These are phyloP conservation scores for Solanum medicagineum DNA, from an alignment of 257 asterid species.

Conservation along the genomic window DNA sequence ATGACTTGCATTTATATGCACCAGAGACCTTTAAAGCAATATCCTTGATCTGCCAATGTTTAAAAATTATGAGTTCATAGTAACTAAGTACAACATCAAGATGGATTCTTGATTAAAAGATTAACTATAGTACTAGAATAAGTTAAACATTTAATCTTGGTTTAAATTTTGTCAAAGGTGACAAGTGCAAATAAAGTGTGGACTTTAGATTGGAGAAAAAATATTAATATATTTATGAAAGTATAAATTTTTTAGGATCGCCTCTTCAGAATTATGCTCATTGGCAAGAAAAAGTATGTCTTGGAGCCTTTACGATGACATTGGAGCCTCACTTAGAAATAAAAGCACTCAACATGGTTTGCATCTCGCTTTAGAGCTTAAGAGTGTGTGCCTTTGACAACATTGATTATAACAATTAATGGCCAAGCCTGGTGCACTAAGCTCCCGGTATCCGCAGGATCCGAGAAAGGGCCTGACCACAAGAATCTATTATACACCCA, in stretches of 20 bases:
- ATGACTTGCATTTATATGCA: conserved; percentile 49
- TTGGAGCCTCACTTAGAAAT: not conserved
- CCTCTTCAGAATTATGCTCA: not conserved
- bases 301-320: too few relatives aligned
- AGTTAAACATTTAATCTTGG: not conserved
- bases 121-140: not conserved
- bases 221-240: not conserved
- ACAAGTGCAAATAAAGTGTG: not conserved
- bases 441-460: too few relatives aligned
- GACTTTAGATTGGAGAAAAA: not conserved
- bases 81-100: not conserved
- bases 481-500: not conserved
- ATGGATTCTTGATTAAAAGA: not conserved
- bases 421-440: too few relatives aligned
- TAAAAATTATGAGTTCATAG: not conserved
- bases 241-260: not conserved
- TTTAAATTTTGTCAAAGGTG: not conserved
- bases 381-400: not conserved
- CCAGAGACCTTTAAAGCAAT: conserved; percentile 89
- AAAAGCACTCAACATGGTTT: not conserved
- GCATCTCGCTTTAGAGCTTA: not conserved
- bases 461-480: rapidly evolving
- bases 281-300: not conserved
- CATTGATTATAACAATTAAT: too few relatives aligned
- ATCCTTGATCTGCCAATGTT: conserved; percentile 61